Percentiles rank a stretch among this genome's conserved stretches.
These are phyloP conservation scores for Noccaea caerulescens DNA, from an alignment of 345 rosid species.

Conservation along the genomic window DNA sequence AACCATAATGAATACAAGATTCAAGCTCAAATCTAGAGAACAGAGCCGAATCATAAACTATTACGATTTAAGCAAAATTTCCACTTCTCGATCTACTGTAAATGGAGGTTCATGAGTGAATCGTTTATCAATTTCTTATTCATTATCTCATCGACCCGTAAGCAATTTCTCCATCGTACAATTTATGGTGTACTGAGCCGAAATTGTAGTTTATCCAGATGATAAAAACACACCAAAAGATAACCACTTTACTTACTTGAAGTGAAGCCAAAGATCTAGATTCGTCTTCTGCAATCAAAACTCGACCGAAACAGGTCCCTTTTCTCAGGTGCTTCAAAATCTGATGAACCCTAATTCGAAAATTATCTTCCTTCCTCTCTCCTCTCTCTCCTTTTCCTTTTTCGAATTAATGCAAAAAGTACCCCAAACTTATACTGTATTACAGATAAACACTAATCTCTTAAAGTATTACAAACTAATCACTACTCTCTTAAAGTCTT, in stretches of 20 bases:
- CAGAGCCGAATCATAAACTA: slow-evolving; percentile 1
- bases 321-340: background rate
- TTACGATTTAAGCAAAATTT: slow-evolving; percentile 1
- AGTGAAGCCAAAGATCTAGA: slow-evolving; percentile 28
- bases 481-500: background rate
- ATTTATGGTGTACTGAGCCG: background rate
- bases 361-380: background rate
- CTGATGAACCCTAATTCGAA: slow-evolving; percentile 36
- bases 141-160: background rate
- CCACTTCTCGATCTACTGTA: background rate
- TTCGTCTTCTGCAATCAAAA: slow-evolving; percentile 22
- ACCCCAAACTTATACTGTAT: slow-evolving; percentile 12
- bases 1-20: background rate
- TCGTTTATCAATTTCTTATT: background rate
- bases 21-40: slow-evolving; percentile 1
- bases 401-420: background rate
- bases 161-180: slow-evolving; percentile 9
- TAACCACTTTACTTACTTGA: slow-evolving; percentile 32
- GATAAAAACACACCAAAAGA: background rate
- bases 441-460: background rate
- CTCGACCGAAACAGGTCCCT: background rate
- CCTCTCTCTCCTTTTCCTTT: background rate
- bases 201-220: background rate
- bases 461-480: background rate
- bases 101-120: background rate